Evolutionary conservation across 495 filamentous ascomycete genomes (phyloP).

Genomic region (Aspergillus leporis): DNA sequence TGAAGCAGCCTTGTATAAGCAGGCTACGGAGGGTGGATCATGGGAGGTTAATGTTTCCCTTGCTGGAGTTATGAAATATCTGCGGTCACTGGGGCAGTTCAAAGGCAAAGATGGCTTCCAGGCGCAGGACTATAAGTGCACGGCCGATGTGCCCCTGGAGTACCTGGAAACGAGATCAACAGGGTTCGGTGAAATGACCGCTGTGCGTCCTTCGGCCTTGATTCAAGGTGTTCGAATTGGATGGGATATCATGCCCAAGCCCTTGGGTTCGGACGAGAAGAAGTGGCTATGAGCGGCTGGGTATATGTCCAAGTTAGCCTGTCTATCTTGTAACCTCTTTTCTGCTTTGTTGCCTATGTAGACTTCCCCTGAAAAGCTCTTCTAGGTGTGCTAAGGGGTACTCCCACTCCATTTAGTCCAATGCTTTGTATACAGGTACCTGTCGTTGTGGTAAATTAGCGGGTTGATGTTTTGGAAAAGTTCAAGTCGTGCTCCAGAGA

Average conservation of each 20-base stretch:
- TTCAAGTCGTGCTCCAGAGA: not conserved
- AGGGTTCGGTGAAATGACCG: conserved; percentile 26
- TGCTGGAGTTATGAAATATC: conserved; percentile 32
- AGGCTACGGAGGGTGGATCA: conserved; percentile 55
- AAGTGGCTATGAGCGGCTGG: conserved; percentile 16
- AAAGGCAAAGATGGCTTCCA: conserved; percentile 21
- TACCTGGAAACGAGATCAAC: conserved; percentile 22
- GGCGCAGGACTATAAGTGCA: conserved; percentile 12
- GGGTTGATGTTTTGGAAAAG: no score
- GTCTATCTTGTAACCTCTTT: not conserved
- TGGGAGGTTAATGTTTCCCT: conserved; percentile 56
- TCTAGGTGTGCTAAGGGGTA: not conserved
- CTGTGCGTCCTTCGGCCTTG: conserved; percentile 22
- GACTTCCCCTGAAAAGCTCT: not conserved
- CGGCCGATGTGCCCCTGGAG: conserved; percentile 20
- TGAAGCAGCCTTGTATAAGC: conserved; percentile 52
- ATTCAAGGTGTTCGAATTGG: conserved; percentile 28
- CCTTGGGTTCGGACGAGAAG: conserved; percentile 25
- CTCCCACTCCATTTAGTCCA: not conserved
- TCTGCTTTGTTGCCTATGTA: not conserved
- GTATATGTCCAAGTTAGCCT: not conserved
- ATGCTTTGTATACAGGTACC: no score
- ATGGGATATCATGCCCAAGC: conserved; percentile 31
- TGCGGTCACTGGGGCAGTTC: conserved; percentile 26
- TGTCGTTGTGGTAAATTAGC: no score